Percentiles rank a stretch among this genome's conserved stretches.
Conservation (phyloP, 225 moss, liverwort and hornwort species). For the Anthoceros angustus region DNA sequence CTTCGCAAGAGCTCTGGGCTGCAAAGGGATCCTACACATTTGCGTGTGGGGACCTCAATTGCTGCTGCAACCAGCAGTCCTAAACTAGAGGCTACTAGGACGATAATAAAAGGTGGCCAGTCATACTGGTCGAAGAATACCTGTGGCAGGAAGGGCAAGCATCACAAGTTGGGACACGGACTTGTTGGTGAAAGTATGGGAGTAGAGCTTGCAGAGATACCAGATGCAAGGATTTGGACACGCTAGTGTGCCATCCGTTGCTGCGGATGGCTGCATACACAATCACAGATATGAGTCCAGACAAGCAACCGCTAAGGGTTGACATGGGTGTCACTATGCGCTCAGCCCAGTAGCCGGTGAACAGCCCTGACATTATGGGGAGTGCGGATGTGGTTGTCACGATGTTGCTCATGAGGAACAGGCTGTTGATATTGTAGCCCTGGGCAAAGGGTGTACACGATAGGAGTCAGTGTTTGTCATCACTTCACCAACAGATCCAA, state of each 20-base stretch:
- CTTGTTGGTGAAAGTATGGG: no score
- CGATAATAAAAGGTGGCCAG: neutral
- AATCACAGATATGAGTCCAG: neutral
- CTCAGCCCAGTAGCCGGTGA: neutral
- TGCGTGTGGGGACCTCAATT: neutral
- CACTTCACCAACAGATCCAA: no score
- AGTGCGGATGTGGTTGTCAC: neutral
- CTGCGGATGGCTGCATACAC: constrained; percentile 1
- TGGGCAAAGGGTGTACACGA: neutral
- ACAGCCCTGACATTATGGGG: neutral
- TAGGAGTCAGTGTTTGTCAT: neutral
- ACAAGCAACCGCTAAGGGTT: neutral
- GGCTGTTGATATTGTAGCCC: constrained; percentile 1
- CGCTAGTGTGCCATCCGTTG: neutral
- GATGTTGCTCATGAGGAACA: neutral
- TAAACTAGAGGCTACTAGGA: neutral
- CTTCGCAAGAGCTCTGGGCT: neutral
- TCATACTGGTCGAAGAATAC: neutral
- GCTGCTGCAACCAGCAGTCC: neutral
- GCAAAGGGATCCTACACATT: neutral
- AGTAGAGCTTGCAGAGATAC: neutral
- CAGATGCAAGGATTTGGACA: neutral
- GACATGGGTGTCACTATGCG: neutral
- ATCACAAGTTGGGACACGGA: no score
- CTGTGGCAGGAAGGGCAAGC: neutral